A percentile compares a stretch with the other conserved stretches of the same genome.
Evolutionary conservation across 2,329 filamentous ascomycete genomes (phyloP).

Genomic region (Alternaria brassicicola): DNA sequence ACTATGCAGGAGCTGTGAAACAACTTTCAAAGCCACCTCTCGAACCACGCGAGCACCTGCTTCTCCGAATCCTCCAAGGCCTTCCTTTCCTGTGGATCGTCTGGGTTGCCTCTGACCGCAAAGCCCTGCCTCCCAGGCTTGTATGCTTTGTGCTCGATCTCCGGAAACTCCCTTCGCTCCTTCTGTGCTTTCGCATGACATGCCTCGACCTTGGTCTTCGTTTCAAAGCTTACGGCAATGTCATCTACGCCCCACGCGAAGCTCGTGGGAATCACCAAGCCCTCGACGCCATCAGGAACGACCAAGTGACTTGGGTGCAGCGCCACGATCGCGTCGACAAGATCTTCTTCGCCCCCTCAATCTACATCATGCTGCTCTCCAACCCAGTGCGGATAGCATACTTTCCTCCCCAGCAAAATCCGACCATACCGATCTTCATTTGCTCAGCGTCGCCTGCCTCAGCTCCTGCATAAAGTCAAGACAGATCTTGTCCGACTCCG

Average conservation of each 20-base stretch:
- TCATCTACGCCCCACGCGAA: constrained; percentile 28
- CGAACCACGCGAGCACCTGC: constrained; percentile 33
- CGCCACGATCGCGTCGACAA: constrained; percentile 48
- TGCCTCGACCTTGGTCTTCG: constrained; percentile 27
- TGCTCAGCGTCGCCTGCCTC: constrained; percentile 36
- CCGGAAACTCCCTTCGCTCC: constrained; percentile 17
- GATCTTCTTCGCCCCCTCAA: constrained; percentile 44
- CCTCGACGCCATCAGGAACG: constrained; percentile 42
- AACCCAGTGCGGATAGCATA: constrained; percentile 22
- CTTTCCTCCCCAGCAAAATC: constrained; percentile 49
- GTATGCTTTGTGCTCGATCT: constrained; percentile 24
- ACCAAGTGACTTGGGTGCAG: constrained; percentile 48
- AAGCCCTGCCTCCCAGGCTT: constrained; percentile 34
- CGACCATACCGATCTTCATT: constrained; percentile 42
- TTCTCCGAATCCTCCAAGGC: constrained; percentile 27
- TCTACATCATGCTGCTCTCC: constrained; percentile 43
- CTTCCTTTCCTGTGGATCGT: constrained; percentile 26
- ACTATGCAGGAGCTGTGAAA: neutral
- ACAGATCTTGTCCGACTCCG: constrained; percentile 42
- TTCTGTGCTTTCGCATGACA: constrained; percentile 16
- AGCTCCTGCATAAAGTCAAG: constrained; percentile 43
- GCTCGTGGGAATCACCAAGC: constrained; percentile 23
- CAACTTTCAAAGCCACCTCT: constrained; percentile 23
- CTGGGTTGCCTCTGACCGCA: constrained; percentile 33
- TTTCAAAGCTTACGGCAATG: constrained; percentile 16